Conservation (phyloP, 768 basidiomycete genomes). For the Mycena metata region DNA sequence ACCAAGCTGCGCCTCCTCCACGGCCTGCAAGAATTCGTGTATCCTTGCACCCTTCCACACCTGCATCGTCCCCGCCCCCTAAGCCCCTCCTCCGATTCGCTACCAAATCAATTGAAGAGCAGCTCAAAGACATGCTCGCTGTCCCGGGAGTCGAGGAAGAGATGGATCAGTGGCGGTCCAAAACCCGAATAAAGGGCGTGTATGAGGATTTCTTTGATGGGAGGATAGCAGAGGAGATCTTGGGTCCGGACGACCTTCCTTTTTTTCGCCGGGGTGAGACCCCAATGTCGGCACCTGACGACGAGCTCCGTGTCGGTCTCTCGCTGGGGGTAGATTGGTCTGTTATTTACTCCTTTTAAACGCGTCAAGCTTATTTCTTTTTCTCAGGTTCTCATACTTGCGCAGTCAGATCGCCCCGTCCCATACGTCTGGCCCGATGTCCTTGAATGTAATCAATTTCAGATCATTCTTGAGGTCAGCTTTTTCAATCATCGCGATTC, state of each 20-base stretch:
- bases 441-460: conserved; percentile 48
- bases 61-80: neutral
- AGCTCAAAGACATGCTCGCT: conserved; percentile 1
- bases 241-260: neutral
- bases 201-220: conserved; percentile 5
- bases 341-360: no score
- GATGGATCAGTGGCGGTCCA: neutral
- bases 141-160: neutral
- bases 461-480: no score
- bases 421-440: conserved; percentile 51
- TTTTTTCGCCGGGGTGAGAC: neutral
- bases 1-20: neutral
- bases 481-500: no score
- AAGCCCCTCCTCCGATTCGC: neutral
- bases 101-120: conserved; percentile 6
- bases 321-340: neutral
- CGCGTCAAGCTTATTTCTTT: no score
- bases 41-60: no score
- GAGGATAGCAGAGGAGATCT: neutral
- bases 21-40: no score
- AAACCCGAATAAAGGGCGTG: neutral
- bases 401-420: conserved; percentile 51
- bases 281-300: neutral
- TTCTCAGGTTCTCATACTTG: conserved; percentile 52
- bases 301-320: neutral